Evolutionary conservation across 345 rosid genomes (phyloP).

Genomic region (Kernera saxatilis): DNA sequence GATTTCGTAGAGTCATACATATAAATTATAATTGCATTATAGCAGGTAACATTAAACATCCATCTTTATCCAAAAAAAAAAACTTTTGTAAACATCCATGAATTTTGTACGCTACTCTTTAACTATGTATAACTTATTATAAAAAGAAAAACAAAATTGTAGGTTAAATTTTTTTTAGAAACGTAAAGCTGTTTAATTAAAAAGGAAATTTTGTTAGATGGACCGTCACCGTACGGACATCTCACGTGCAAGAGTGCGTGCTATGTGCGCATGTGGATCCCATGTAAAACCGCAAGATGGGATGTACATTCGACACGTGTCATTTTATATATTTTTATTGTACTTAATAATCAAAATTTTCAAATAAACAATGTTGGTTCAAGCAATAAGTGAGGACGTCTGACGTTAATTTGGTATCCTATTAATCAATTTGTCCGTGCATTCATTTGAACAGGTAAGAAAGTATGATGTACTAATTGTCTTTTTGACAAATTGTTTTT

Average conservation of each 20-base stretch:
- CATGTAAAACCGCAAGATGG: not conserved
- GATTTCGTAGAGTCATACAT: not conserved
- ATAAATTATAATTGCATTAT: not conserved
- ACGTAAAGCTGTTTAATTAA: not conserved
- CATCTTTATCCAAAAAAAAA: too few species aligned
- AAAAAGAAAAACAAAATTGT: too few species aligned
- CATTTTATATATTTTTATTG: not conserved
- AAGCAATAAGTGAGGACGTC: constrained; percentile 12
- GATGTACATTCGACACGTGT: constrained; percentile 4
- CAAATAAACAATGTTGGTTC: not conserved
- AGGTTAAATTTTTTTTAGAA: too few species aligned
- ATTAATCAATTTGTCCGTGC: not conserved
- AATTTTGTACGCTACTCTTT: not conserved
- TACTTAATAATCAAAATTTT: not conserved
- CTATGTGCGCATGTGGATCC: constrained; percentile 28
- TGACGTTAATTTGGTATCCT: constrained; percentile 6
- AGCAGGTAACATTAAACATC: not conserved
- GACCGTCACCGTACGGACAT: constrained; percentile 25
- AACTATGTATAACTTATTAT: too few species aligned
- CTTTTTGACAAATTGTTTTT: not conserved
- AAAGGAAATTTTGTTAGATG: not conserved
- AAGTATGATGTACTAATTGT: constrained; percentile 1
- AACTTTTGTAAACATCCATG: not conserved
- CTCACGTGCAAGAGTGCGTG: constrained; percentile 28
- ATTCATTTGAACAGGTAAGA: not conserved